Conservation (phyloP, 257 asterid genomes). For the Haberlea rhodopensis region DNA sequence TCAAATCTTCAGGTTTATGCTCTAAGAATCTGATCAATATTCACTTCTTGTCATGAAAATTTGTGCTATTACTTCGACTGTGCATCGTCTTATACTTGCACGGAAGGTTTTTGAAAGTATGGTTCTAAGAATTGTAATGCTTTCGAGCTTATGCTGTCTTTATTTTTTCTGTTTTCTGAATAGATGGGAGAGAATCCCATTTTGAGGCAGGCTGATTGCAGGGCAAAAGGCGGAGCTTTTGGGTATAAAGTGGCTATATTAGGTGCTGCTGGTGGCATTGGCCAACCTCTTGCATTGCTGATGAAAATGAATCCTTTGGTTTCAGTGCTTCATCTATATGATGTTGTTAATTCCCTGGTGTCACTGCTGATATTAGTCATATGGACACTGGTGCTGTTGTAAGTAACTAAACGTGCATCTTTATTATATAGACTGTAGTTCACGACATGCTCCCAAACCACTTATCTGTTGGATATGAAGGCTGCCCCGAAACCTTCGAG, state of each 20-base stretch:
- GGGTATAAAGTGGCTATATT: slow-evolving; percentile 90
- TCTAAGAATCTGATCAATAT: neutral
- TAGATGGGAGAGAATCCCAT: slow-evolving; percentile 56
- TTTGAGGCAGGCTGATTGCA: slow-evolving; percentile 60
- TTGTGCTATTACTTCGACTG: neutral
- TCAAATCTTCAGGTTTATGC: slow-evolving; percentile 54
- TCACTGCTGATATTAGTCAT: slow-evolving; percentile 93
- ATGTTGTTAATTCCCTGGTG: slow-evolving; percentile 96
- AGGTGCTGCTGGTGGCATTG: slow-evolving; percentile 98
- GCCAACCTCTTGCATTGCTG: slow-evolving; percentile 84
- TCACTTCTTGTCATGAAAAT: neutral
- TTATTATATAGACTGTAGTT: neutral
- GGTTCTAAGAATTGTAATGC: no score
- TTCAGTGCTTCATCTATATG: slow-evolving; percentile 90
- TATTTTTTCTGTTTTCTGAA: neutral
- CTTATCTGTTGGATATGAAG: neutral
- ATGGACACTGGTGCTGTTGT: slow-evolving; percentile 98
- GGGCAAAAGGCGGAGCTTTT: slow-evolving; percentile 94
- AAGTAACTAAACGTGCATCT: slow-evolving; percentile 15
- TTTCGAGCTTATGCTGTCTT: neutral
- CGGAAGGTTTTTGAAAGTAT: neutral
- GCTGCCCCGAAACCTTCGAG: no score
- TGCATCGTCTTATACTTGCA: slow-evolving; percentile 5
- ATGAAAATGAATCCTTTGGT: slow-evolving; percentile 95
- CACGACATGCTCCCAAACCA: neutral